phyloP scores from a whole-genome alignment of 495 filamentous ascomycete genomes.

The Poronia punctata region DNA sequence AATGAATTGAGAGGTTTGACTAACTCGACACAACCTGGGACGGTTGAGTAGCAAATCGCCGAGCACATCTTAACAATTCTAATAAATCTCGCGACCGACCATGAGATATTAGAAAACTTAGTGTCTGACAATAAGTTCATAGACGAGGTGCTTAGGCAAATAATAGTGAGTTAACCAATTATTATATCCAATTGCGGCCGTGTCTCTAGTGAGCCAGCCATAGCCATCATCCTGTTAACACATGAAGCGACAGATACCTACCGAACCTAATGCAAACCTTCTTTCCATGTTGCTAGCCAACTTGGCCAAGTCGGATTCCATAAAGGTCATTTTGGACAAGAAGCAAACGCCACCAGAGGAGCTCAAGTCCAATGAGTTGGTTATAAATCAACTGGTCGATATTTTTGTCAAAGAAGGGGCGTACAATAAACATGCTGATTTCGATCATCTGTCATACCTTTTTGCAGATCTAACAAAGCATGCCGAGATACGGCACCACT shows the following conservation, averaged over 20 bases:
- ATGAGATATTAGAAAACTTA: constrained; percentile 62
- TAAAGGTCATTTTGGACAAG: constrained; percentile 58
- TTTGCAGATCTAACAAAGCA: constrained; percentile 88
- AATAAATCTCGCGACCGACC: constrained; percentile 80
- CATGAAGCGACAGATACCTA: constrained; percentile 33
- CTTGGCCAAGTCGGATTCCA: constrained; percentile 66
- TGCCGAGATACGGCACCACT: constrained; percentile 65
- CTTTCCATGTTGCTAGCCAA: constrained; percentile 91
- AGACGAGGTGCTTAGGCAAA: constrained; percentile 58
- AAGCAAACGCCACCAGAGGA: constrained; percentile 54
- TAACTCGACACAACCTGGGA: background rate
- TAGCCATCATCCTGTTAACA: constrained; percentile 6
- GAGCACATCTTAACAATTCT: constrained; percentile 90
- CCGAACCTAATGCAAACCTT: constrained; percentile 69
- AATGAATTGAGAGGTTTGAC: no score
- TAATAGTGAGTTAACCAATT: constrained; percentile 62
- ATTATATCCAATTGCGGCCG: no score
- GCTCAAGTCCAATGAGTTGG: constrained; percentile 60
- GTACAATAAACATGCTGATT: constrained; percentile 82
- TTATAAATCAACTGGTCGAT: constrained; percentile 87
- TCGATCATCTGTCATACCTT: constrained; percentile 86
- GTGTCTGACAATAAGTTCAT: constrained; percentile 77
- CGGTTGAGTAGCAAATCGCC: constrained; percentile 66
- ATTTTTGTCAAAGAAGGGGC: constrained; percentile 82
- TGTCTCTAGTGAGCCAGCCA: no score